Base-by-base conservation (phyloP, 2,329 filamentous ascomycete species). In the Neonectria neomacrospora region DNA sequence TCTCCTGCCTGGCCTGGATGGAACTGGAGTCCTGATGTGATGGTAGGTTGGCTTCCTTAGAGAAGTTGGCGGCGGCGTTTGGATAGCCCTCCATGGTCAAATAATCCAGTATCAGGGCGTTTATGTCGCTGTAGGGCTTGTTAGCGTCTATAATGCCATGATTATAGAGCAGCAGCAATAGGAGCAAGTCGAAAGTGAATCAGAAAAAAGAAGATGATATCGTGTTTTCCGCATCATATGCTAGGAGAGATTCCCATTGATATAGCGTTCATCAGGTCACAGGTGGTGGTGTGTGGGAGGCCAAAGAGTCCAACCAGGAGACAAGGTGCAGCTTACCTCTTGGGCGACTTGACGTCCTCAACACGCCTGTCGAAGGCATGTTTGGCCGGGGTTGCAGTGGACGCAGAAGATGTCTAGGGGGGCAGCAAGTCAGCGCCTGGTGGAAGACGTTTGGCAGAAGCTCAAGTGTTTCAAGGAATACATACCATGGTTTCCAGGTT, bases 191-290 rank as follows among this genome's bases (percentile, higher is more conserved):
- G 30, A 32, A 58, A 54, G 61, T 60, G 63, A 47, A 56, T 77
- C 89, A 86, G 86, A 82, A 88, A 89, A 91, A 88, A 90, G 88
- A 92, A 90, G 74, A 78, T 77, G 66, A 78, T 79, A 92, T 90
- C 85, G 82, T 85, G 80, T 89, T 93, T 89, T 99, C 96, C 91
- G 92, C 96, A 99, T 86, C 81, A 79, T 82, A 83, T 88, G 86
- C 92, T 98, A 93, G 91, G 96, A 99, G 96, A 99, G 96, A 99
- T 99, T 99, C 96, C 96, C 96, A 99, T 97, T 96, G 90, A 92
- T 90, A 90, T 86, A 82, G 82, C 86, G 84, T 92, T 96, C 94
- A 97, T 97, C 85, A 88, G 83, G 73, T 82, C 68, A 70, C 67
- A 52, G 12, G 26, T 28, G n/a, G 22, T 28, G n/a, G 22, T 37